phyloP scores from a whole-genome alignment of 2,329 filamentous ascomycete species.

The Basipetospora chlamydospora region DNA sequence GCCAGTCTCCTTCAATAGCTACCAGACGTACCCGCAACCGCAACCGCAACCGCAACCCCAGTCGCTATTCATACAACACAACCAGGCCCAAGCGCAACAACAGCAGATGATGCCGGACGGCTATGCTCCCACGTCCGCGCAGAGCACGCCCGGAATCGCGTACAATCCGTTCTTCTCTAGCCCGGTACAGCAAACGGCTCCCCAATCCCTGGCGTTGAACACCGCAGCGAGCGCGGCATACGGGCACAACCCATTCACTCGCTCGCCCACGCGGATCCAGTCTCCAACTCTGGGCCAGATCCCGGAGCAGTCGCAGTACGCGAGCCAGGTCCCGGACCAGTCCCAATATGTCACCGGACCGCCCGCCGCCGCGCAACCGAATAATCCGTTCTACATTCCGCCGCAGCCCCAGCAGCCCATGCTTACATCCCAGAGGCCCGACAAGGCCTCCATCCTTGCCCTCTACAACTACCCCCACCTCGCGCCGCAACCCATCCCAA shows the following conservation, averaged over 20 bases:
- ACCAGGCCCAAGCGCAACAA: no score
- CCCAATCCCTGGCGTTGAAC: constrained; percentile 26
- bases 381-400: constrained; percentile 2
- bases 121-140: constrained; percentile 2
- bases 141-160: not conserved
- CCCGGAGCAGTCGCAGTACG: constrained; percentile 33
- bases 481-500: constrained; percentile 9
- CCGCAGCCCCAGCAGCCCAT: constrained; percentile 4
- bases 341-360: no score
- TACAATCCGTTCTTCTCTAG: constrained; percentile 4
- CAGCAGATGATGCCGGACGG: constrained; percentile 22
- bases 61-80: no score
- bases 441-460: constrained; percentile 63
- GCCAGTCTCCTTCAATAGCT: constrained; percentile 21
- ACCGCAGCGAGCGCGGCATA: constrained; percentile 19
- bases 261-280: constrained; percentile 35
- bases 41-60: no score
- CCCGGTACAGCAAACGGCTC: constrained; percentile 3
- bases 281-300: constrained; percentile 35
- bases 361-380: constrained; percentile 18
- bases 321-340: constrained; percentile 25
- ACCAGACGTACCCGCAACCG: constrained; percentile 13
- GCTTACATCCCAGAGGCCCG: constrained; percentile 27
- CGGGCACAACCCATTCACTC: constrained; percentile 32
- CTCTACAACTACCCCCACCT: constrained; percentile 47